A percentile compares a stretch with the other conserved stretches of the same genome.
Conservation (phyloP, 2,329 filamentous ascomycete species). For the Nemania sp. region DNA sequence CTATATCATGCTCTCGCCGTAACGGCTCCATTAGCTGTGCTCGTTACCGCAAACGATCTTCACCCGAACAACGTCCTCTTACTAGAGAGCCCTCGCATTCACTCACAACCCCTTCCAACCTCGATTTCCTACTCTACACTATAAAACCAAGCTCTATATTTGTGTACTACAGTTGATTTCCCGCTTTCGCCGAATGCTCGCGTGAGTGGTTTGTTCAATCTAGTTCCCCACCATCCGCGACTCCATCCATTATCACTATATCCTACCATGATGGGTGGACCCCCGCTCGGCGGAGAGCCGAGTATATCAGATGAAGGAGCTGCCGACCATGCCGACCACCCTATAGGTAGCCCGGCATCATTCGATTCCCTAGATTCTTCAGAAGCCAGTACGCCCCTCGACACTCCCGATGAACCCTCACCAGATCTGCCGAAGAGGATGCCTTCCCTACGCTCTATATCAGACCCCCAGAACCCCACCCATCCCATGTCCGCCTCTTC, state of each 20-base stretch:
- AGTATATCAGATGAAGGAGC: conserved; percentile 56
- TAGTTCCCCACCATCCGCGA: neutral
- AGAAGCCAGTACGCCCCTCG: conserved; percentile 62
- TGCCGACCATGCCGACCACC: conserved; percentile 48
- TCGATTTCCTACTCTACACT: neutral
- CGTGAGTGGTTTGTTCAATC: conserved; percentile 9
- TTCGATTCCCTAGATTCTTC: conserved; percentile 60
- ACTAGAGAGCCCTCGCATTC: neutral
- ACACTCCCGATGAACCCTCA: conserved; percentile 52
- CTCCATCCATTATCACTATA: neutral
- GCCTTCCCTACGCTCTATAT: conserved; percentile 69
- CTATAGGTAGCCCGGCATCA: conserved; percentile 57
- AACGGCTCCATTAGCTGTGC: neutral
- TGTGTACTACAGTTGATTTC: conserved; percentile 7
- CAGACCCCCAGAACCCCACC: conserved; percentile 65
- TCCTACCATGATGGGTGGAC: conserved; percentile 29
- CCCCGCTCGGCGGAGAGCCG: conserved; percentile 24
- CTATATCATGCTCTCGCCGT: conserved; percentile 3
- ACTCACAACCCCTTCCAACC: neutral
- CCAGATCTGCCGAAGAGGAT: conserved; percentile 62
- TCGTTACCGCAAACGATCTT: conserved; percentile 1
- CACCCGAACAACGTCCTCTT: conserved; percentile 1
- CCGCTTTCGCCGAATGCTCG: conserved; percentile 29
- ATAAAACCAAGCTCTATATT: neutral
- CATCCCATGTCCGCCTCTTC: conserved; percentile 80